These are phyloP conservation scores for Diphasiastrum complanatum DNA, from an alignment of 83 land plant species.

Conservation along the genomic window DNA sequence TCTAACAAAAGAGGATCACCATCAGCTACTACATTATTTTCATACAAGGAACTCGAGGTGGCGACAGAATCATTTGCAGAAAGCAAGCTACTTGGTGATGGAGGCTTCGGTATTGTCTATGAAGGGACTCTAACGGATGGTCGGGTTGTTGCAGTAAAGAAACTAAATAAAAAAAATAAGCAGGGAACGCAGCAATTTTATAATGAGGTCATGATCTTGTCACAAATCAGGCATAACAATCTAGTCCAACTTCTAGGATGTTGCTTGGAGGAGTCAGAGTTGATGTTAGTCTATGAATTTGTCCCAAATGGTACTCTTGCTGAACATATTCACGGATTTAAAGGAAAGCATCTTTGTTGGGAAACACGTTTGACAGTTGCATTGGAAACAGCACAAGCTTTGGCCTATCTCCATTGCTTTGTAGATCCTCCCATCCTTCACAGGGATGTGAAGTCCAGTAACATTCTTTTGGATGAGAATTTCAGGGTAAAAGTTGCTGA, in stretches of 20 bases:
- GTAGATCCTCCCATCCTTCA: conserved; percentile 30
- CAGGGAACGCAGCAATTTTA: conserved; percentile 24
- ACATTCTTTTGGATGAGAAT: conserved; percentile 32
- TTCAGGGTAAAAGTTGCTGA: conserved; percentile 33
- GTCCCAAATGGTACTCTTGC: conserved; percentile 37
- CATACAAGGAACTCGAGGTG: conserved; percentile 27
- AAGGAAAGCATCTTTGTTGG: conserved; percentile 12
- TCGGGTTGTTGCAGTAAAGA: conserved; percentile 30
- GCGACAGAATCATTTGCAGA: conserved; percentile 30
- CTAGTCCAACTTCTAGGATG: conserved; percentile 33
- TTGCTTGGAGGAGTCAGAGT: conserved; percentile 24
- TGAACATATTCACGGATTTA: conserved; percentile 26
- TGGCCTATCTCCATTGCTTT: conserved; percentile 26
- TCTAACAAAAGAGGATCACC: too few species aligned
- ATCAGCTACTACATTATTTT: conserved; percentile 24
- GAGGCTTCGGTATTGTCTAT: conserved; percentile 35
- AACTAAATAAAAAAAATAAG: conserved; percentile 22
- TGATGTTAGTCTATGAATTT: conserved; percentile 31
- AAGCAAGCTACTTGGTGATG: conserved; percentile 23
- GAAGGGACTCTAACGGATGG: conserved; percentile 29
- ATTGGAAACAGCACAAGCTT: conserved; percentile 30
- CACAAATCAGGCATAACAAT: conserved; percentile 27
- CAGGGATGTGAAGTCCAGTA: conserved; percentile 37
- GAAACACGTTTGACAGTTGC: conserved; percentile 22
- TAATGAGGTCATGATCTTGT: conserved; percentile 33